phyloP scores from a whole-genome alignment of 2,329 filamentous ascomycete species.

The Akanthomyces dipterigenus region DNA sequence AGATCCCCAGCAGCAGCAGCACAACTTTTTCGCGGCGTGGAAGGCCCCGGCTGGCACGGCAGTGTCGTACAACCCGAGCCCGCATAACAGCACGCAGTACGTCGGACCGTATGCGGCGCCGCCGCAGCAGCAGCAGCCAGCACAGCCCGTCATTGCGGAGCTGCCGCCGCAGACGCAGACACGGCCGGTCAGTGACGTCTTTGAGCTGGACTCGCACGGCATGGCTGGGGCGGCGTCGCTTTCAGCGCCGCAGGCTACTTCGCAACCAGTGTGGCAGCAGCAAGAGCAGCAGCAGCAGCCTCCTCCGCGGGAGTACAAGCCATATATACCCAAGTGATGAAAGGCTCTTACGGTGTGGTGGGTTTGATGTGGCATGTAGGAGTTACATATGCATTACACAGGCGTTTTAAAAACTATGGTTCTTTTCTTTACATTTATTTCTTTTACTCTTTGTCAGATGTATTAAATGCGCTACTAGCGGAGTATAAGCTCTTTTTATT shows the following conservation, averaged over 20 bases:
- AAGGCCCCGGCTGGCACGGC: neutral
- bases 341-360: neutral
- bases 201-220: slow-evolving; percentile 1
- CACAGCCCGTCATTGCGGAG: neutral
- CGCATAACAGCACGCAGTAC: neutral
- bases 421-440: neutral
- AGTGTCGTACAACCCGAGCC: neutral
- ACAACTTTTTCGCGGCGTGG: neutral
- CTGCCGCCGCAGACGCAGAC: neutral
- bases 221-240: neutral
- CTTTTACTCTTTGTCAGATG: neutral
- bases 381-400: neutral
- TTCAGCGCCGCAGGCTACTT: neutral
- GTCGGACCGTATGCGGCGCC: slow-evolving; percentile 7
- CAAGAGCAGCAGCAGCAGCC: neutral
- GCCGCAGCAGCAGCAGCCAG: neutral
- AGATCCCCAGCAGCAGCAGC: neutral
- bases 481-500: neutral
- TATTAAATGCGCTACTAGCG: neutral
- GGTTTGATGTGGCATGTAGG: neutral
- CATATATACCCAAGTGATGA: neutral
- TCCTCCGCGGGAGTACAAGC: neutral
- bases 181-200: neutral
- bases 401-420: neutral
- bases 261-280: neutral